Evolutionary conservation across 305 asterid genomes (phyloP).

Genomic region (Fraxinus sp.): DNA sequence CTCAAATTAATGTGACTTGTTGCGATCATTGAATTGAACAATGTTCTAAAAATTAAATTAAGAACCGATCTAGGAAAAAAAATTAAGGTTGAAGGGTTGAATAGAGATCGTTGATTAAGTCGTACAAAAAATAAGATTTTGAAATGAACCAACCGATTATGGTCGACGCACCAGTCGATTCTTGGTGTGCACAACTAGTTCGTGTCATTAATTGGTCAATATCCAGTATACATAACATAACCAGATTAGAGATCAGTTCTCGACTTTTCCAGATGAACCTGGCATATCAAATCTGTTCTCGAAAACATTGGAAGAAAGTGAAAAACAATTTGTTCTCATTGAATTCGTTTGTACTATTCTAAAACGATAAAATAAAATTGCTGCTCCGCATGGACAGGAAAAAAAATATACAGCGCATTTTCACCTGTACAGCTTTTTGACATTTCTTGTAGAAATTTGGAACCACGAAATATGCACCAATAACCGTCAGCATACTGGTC

Average conservation of each 20-base stretch:
- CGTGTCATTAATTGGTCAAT: neutral
- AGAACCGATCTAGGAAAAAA: neutral
- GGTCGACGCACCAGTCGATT: neutral
- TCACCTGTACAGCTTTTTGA: neutral
- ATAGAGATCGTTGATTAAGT: neutral
- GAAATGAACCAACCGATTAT: neutral
- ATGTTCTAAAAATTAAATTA: neutral
- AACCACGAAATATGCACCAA: neutral
- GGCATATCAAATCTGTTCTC: neutral
- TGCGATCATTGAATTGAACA: neutral
- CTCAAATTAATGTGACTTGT: neutral
- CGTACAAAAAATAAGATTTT: too few relatives aligned
- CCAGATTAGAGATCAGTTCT: neutral
- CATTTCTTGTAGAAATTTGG: neutral
- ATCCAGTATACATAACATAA: neutral
- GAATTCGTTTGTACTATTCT: neutral
- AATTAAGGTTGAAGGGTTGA: neutral
- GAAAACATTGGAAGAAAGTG: neutral
- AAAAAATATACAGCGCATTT: neutral
- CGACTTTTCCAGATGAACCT: neutral
- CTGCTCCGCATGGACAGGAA: neutral
- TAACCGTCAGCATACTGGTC: neutral
- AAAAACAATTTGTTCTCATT: neutral
- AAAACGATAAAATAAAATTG: neutral
- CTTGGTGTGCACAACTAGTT: neutral